Base-by-base conservation (phyloP, 2,329 filamentous ascomycete genomes). In the Alternaria ethzedia region DNA sequence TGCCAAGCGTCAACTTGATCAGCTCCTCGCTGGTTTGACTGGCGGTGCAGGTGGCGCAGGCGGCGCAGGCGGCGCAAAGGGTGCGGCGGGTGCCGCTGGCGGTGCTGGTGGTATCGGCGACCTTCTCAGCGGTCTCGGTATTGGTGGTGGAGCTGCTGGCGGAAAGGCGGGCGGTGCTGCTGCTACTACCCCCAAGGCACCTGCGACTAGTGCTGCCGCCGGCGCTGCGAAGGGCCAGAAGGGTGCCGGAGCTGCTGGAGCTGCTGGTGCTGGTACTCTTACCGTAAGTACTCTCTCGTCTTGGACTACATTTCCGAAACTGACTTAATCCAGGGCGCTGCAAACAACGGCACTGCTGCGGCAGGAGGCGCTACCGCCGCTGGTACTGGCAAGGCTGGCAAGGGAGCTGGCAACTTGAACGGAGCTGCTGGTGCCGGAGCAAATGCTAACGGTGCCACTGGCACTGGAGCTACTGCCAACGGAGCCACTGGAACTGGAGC, bases 41-140 rank as follows among this genome's bases (percentile, higher is more conserved):
- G 61, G 59, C 0, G 56, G 58, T 17, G 64, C 54, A n/a, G 62
- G 44, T 7, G 68, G 61, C 44, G 61, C 63, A 41, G 56, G 52
- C 9, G 68, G 61, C 44, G 61, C 63, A 41, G 56, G 52, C 9
- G 62, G 58, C 25, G 51, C 51, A 6, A 41, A 43, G 57, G 62
- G 58, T 26, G 51, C 51, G 3, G 44, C 46, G 57, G 60, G 56
- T 32, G 61, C 41, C 3, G 57, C 52, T 25, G 46, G 30, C 28
- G 63, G 58, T 8, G 50, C 58, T 12, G 51, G 43, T 25, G 58
- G 23, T 7, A 8, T 59, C 20, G 41, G 41, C 46, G 61, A 47
- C 30, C 59, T 65, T n/a, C 57, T 56, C 15, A 57, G 51, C 11
- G 61, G 58, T 20, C 57, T 66, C 36, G 36, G 36, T 4, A 28